Evolutionary conservation across 2,329 filamentous ascomycete species (phyloP).

Genomic region (Phyllosticta capitalensis): DNA sequence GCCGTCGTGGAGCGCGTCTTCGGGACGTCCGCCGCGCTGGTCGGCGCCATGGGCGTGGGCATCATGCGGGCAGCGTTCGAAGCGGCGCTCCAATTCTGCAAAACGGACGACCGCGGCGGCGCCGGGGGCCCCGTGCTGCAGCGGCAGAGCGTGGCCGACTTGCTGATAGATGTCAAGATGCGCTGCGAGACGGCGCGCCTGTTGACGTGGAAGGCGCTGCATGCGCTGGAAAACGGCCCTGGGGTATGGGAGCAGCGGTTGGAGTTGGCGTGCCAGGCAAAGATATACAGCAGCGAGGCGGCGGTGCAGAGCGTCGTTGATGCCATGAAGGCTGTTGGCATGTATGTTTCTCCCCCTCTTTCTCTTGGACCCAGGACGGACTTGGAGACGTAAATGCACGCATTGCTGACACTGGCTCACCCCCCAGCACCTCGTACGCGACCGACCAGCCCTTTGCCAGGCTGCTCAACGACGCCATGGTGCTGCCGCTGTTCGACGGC

Average conservation of each 20-base stretch:
- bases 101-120: conserved; percentile 40
- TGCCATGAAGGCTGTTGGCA: conserved; percentile 44
- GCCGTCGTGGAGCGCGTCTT: conserved; percentile 37
- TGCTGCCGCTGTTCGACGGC: conserved; percentile 35
- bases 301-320: conserved; percentile 41
- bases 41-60: conserved; percentile 46
- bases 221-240: conserved; percentile 34
- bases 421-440: conserved; percentile 30
- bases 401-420: conserved; percentile 13
- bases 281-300: conserved; percentile 43
- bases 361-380: not conserved
- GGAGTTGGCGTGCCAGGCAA: conserved; percentile 42
- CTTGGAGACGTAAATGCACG: too few species aligned
- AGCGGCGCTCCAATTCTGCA: conserved; percentile 40
- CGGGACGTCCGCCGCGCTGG: conserved; percentile 38
- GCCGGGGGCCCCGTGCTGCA: conserved; percentile 36
- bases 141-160: conserved; percentile 43
- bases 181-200: conserved; percentile 40
- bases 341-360: conserved; percentile 25
- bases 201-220: conserved; percentile 44
- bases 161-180: conserved; percentile 45
- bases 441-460: conserved; percentile 33
- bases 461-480: conserved; percentile 14
- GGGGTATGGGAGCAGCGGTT: conserved; percentile 32
- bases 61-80: conserved; percentile 47